These are phyloP conservation scores for Spizellomyces punctatus DNA, from an alignment of 192 early-diverging fungal species.

Conservation along the genomic window DNA sequence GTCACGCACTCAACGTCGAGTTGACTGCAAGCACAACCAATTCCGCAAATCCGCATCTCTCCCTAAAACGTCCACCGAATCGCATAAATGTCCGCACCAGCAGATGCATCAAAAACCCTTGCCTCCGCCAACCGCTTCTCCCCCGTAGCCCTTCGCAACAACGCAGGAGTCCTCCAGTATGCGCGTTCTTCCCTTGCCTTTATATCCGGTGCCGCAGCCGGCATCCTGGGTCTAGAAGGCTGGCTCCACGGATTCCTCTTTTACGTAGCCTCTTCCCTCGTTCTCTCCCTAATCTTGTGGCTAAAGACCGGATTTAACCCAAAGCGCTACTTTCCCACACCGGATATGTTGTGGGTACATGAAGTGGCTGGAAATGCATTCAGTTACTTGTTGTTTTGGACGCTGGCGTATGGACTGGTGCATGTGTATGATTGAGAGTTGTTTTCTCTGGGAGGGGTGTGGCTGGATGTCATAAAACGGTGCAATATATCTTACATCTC, in stretches of 20 bases:
- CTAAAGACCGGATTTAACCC: slow-evolving; percentile 53
- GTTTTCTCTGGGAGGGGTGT: background rate
- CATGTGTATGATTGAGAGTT: slow-evolving; percentile 68
- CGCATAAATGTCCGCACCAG: too few species aligned
- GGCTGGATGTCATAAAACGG: background rate
- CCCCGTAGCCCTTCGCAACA: slow-evolving; percentile 46
- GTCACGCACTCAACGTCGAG: too few species aligned
- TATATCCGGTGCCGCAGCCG: slow-evolving; percentile 81
- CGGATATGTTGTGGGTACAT: slow-evolving; percentile 46
- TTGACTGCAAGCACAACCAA: too few species aligned
- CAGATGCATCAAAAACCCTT: too few species aligned
- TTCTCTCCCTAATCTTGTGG: slow-evolving; percentile 66
- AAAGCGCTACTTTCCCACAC: slow-evolving; percentile 21
- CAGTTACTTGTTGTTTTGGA: slow-evolving; percentile 77
- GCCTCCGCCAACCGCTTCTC: slow-evolving; percentile 12
- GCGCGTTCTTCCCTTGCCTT: slow-evolving; percentile 71
- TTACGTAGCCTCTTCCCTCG: slow-evolving; percentile 68
- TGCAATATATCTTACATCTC: too few species aligned
- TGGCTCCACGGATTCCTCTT: slow-evolving; percentile 79
- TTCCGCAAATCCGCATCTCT: too few species aligned
- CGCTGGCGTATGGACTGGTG: slow-evolving; percentile 75
- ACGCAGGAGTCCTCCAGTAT: slow-evolving; percentile 63
- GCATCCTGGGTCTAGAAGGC: slow-evolving; percentile 85
- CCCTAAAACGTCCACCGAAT: too few species aligned
- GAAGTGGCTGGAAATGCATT: slow-evolving; percentile 63